Base-by-base conservation (phyloP, 768 basidiomycete genomes). In the Artomyces pyxidatus region DNA sequence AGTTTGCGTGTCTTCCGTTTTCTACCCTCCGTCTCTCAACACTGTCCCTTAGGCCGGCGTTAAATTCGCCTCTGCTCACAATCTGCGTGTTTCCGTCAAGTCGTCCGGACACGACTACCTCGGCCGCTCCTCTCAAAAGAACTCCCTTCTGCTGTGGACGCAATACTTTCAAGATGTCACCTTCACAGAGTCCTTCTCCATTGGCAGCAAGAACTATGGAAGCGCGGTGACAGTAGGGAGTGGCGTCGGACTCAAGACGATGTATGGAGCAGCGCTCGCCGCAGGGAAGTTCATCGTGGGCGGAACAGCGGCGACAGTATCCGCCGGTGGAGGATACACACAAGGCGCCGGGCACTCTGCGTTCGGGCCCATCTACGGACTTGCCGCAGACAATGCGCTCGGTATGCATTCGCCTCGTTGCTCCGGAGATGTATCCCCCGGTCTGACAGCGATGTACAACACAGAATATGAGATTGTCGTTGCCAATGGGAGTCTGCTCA, bases 91-190 rank as follows among this genome's bases (percentile, higher is more conserved):
- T 11, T 59, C 50, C 6, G 54, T 69, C 49, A 68, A 67, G 49
- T 55, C 61, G 10, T 58, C 53, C 6, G 68, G 71, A 0, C 72
- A 74, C 45, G 73, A 74, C 48, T 70, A 63, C 52, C 64, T 74
- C 10, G 73, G 73, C 1, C 62, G 73, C 10, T 74, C 73, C 19
- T 67, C 72, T 3, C 71, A 65, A 17, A 65, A 63, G 0, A 63
- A 65, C 16, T 64, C 65, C 2, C 64, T 76, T 29, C 56, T 74
- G 47, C 56, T 74, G 38, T 75, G 68, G 65, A 73, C 69, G 0
- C 68, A 68, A 23, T 55, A 67, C 42, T 47, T 72, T 35, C 60
- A 68, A 49, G 56, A 68, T 41, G 63, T 67, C 8, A 52, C 60
- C 6, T 71, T 67, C 46, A 53, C 51, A 16, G 52, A 61, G 12